Conservation (phyloP, 345 rosid genomes). For the Gossypium longicalyx region DNA sequence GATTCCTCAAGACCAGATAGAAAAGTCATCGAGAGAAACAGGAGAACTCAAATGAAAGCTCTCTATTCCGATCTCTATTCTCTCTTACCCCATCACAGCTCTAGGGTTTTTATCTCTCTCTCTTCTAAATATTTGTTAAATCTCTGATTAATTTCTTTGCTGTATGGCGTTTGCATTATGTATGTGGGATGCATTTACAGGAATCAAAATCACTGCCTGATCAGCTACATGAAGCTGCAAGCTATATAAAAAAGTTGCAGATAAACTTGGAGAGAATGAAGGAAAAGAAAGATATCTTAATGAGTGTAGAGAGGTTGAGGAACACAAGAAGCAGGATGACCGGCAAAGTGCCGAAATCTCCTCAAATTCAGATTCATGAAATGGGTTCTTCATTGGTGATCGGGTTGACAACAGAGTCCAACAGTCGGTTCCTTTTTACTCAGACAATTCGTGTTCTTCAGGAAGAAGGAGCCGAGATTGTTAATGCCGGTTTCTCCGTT, state of each 20-base stretch:
- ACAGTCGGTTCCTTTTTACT: slow-evolving; percentile 31
- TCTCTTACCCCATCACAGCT: slow-evolving; percentile 39
- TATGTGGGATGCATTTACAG: slow-evolving; percentile 21
- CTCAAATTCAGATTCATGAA: slow-evolving; percentile 32
- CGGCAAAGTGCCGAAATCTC: slow-evolving; percentile 7
- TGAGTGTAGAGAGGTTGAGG: slow-evolving; percentile 8
- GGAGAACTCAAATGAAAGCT: slow-evolving; percentile 64
- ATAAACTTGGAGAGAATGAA: slow-evolving; percentile 47
- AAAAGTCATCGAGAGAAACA: slow-evolving; percentile 48
- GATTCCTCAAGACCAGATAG: slow-evolving; percentile 43
- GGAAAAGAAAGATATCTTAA: slow-evolving; percentile 40
- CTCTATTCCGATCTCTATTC: slow-evolving; percentile 49
- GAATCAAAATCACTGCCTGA: slow-evolving; percentile 44
- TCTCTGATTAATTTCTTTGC: background rate
- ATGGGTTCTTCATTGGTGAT: slow-evolving; percentile 39
- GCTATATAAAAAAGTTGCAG: slow-evolving; percentile 56
- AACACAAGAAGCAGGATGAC: background rate
- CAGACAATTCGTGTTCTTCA: slow-evolving; percentile 37
- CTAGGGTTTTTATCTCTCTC: slow-evolving; percentile 25
- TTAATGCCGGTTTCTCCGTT: slow-evolving; percentile 34
- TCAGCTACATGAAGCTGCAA: slow-evolving; percentile 49
- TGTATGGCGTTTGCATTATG: background rate
- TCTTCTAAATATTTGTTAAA: background rate
- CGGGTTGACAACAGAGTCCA: slow-evolving; percentile 36
- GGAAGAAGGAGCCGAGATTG: slow-evolving; percentile 44